Conservation (phyloP, 179 eudicot genomes). For the Camellia oleifera region DNA sequence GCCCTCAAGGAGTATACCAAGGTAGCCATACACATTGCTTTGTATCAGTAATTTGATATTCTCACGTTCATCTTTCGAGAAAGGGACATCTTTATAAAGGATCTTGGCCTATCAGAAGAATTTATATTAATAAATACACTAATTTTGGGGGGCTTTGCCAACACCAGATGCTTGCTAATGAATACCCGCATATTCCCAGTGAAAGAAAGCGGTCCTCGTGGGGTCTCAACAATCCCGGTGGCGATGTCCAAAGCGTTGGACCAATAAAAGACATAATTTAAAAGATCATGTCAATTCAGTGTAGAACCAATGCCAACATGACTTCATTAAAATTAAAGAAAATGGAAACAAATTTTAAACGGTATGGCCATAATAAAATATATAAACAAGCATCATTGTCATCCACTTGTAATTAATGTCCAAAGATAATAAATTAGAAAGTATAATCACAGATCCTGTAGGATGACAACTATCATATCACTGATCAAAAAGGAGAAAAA, state of each 20-base stretch:
- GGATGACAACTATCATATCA: background rate
- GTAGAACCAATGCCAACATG: background rate
- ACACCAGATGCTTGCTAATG: no score
- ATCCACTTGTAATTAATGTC: background rate
- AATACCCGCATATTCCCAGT: no score
- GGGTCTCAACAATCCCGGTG: no score
- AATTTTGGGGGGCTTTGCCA: background rate
- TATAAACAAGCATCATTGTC: background rate
- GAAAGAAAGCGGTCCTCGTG: no score
- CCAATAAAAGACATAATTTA: background rate
- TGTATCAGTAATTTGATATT: slow-evolving; percentile 78
- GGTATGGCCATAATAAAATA: background rate
- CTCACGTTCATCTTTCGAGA: slow-evolving; percentile 88
- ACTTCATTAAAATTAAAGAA: background rate
- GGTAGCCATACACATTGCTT: slow-evolving; percentile 82
- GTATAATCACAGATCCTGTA: background rate
- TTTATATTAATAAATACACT: background rate
- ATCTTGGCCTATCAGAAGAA: slow-evolving; percentile 61
- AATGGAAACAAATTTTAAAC: background rate
- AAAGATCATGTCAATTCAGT: background rate
- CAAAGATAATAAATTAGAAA: background rate
- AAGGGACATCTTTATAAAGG: slow-evolving; percentile 73
- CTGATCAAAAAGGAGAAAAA: no score
- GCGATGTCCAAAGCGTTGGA: background rate
- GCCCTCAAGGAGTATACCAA: slow-evolving; percentile 85